Percentiles rank a stretch among this genome's conserved stretches.
phyloP scores from a whole-genome alignment of 768 basidiomycete genomes.

The Leccinum truebloodii region DNA sequence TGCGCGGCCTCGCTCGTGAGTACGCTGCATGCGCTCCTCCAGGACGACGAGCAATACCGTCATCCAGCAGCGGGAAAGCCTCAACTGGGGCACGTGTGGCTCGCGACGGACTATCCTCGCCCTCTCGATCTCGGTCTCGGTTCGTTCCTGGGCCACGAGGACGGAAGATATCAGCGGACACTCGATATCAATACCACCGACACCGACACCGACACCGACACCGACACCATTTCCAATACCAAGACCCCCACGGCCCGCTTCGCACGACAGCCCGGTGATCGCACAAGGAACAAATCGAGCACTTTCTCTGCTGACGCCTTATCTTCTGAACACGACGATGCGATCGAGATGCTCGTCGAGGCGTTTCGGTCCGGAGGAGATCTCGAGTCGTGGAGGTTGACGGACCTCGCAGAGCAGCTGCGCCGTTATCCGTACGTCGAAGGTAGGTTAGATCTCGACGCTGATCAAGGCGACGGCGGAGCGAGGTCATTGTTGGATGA shows the following conservation, averaged over 20 bases:
- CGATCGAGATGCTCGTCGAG: constrained; percentile 42
- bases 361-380: constrained; percentile 46
- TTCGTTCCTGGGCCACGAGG: too few relatives aligned
- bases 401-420: constrained; percentile 43
- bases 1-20: constrained; percentile 54
- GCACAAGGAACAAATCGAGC: constrained; percentile 36
- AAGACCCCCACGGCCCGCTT: too few relatives aligned
- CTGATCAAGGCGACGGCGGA: neutral
- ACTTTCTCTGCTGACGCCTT: constrained; percentile 35
- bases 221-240: too few relatives aligned
- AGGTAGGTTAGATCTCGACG: constrained; percentile 22
- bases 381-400: constrained; percentile 42
- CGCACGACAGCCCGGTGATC: too few relatives aligned
- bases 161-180: neutral
- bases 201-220: neutral
- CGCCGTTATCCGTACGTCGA: constrained; percentile 25
- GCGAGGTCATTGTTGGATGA: constrained; percentile 40
- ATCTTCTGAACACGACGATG: constrained; percentile 44
- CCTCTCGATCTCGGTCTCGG: constrained; percentile 1
- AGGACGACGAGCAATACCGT: constrained; percentile 25
- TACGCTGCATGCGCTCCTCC: constrained; percentile 38
- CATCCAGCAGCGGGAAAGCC: neutral
- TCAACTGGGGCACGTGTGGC: constrained; percentile 46
- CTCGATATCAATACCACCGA: neutral
- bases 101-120: constrained; percentile 56